Conservation (phyloP, 768 basidiomycete species). For the Trametopsis cervina region DNA sequence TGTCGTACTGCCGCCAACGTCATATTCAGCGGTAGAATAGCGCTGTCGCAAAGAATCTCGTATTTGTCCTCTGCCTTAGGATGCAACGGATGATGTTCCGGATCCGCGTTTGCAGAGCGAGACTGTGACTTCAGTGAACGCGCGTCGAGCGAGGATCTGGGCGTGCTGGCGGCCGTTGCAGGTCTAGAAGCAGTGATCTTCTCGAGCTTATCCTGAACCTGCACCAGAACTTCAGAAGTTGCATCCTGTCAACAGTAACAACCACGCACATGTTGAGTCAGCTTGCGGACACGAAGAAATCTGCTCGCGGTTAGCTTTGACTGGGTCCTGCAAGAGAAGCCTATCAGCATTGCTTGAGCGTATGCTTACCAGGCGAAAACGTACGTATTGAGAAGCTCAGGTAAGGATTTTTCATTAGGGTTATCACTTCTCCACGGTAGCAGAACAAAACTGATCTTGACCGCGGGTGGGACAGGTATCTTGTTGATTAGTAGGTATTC, state of each 20-base stretch:
- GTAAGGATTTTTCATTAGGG: constrained; percentile 52
- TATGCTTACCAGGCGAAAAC: constrained; percentile 25
- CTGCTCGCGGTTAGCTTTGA: constrained; percentile 86
- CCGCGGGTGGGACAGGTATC: constrained; percentile 39
- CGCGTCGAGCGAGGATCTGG: constrained; percentile 34
- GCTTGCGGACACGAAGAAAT: constrained; percentile 79
- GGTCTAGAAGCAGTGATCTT: constrained; percentile 34
- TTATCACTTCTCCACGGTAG: constrained; percentile 66
- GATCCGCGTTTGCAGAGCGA: too few species aligned
- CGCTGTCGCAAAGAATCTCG: constrained; percentile 86
- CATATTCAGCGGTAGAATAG: constrained; percentile 78
- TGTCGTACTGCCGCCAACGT: constrained; percentile 88
- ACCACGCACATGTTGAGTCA: constrained; percentile 68
- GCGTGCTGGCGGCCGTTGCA: constrained; percentile 22
- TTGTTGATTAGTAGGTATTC: constrained; percentile 78
- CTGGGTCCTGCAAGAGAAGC: constrained; percentile 43
- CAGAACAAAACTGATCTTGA: constrained; percentile 87
- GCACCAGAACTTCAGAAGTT: background rate
- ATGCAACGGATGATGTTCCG: too few species aligned
- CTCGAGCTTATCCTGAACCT: constrained; percentile 84
- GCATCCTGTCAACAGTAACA: constrained; percentile 8
- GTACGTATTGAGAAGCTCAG: constrained; percentile 82
- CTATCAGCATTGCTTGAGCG: constrained; percentile 1
- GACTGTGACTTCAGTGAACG: constrained; percentile 15
- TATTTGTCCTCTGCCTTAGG: constrained; percentile 59